Evolutionary conservation across 495 filamentous ascomycete species (phyloP), one percentile per base, ranked within the genome.

Genomic region (Aspergillus steynii): DNA sequence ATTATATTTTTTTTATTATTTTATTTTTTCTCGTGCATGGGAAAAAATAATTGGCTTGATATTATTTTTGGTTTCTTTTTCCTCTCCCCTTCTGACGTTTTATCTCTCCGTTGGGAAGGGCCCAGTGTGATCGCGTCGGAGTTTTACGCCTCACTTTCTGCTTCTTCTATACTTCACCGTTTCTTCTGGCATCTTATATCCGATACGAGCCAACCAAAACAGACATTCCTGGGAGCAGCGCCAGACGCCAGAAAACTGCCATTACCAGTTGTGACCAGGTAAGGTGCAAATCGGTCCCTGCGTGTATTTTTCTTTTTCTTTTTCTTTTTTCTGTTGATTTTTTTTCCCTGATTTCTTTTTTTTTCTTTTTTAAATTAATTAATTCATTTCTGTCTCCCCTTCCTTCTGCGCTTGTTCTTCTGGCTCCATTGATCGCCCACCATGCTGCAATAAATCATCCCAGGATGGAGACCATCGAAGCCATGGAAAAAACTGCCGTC

Each of bases 391-490:
- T 34, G 51, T 45, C 20, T 45, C 32, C 28, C 54, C 63, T 56
- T 50, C 51, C n/a, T 54, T 65, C 73, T 73, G 67, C 65, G 65
- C 63, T 69, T 69, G 55, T 63, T 65, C 71, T 64, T 65, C 67
- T 70, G 72, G 72, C 67, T 73, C 71, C 62, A 74, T 58, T 76
- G 76, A 79, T 79, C 76, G 73, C 70, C 76, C 71, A 65, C 71
- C 71, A 73, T 76, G 70, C 73, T 78, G 76, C 76, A 77, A 78
- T 76, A 75, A 74, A 63, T 75, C 69, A 60, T 65, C 68, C 68
- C 72, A 61, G 65, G 62, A 69, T 71, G 69, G 71, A 68, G 65
- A 73, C 70, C 71, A 71, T 74, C 72, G 75, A 72, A 74, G 73
- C 72, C 70, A 76, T 77, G 71, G 65, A 74, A 78, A 42, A 42